Evolutionary conservation across 1,284 basidiomycete genomes (phyloP), one percentile per base, ranked within the genome.

Genomic region (Tremellales sp.): DNA sequence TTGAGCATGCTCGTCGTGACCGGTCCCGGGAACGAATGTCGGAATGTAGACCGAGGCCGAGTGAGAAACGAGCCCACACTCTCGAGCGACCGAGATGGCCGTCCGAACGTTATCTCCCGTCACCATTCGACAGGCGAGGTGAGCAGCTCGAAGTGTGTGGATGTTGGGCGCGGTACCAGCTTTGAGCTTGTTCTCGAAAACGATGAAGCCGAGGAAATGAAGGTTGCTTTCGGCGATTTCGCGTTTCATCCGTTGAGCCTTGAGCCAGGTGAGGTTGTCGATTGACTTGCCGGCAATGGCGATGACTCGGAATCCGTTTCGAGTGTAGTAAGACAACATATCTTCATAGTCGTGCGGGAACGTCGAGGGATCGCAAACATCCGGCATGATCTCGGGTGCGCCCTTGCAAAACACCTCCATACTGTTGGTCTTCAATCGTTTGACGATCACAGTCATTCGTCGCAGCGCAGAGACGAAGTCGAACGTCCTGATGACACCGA

Each of bases 371-470:
- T 91, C 86, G 68, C 93, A 97, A 52, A 99, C 97, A 41, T 96
- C 93, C 2, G 77, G 73, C 92, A 99, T 98, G 48, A 96, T 89
- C 72, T 99, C 96, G 0, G 96, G 96, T 1, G 96, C 96, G 21
- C 96, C 96, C 72, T 99, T 99, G 67, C 94, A 93, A 70, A 97
- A 98, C 7, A 97, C 81, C 69, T 98, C 94, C 89, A 98, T 97
- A 67, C 87, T 90, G 40, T 77, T 83, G 56, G 92, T 93, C 73
- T 89, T 96, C 51, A 98, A 81, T 45, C 89, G 81, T 73, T 97
- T 98, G 63, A 97, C 94, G 49, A 99, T 83, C 24, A 98, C 96
- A 56, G 91, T 96, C 96, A 98, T 99, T 45, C 96, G 79, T 29
- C 96, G 82, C 19, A 98, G 79, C 4, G 87, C 79, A 2, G 93